Evolutionary conservation across 805 yeast genomes (phyloP), one percentile per base, ranked within the genome.

Genomic region (Zygosaccharomyces siamensis): DNA sequence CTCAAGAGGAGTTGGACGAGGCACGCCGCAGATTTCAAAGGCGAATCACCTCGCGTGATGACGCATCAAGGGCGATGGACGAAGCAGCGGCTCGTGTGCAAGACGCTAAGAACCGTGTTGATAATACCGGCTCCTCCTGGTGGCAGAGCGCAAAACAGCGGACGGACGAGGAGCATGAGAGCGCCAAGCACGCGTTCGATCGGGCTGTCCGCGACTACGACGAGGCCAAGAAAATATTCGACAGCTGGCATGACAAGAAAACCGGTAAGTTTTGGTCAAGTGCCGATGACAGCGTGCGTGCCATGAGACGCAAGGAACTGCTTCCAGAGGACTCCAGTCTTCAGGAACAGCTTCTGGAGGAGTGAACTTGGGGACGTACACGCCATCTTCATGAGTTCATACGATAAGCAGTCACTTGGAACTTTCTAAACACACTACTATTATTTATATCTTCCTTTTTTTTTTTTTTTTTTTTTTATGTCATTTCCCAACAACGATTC

Each of bases 1-100:
- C 80, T 1, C 60, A 63, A 12, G 80, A 76, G 21, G 74, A 73
- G 52, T 61, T 67, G 45, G 62, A 63, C 11, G 74, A 70, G 43
- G 46, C 68, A 3, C 61, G 62, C 28, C 55, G 58, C 23, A 61
- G 71, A 1, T 62, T 66, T n/a, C 58, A 66, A 39, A 74, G 71
- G 3, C 66, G 67, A 62, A 65, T 63, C 36, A 49, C 60, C 36
- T 73, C 73, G 11, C 58, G 62, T 16, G 62, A 58, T 14, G 63
- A 62, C 46, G 68, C 75, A 4, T 52, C 62, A 5, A 73, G 69
- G 24, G 69, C 70, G 39, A 66, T 64, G 46, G 59, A 61, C 30
- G 66, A 62, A 37, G 67, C 72, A 21, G 51, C 58, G 44, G 56
- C 55, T 5, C 56, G 64, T 6, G 48, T 67, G 38, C 61, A 62